Evolutionary conservation across 179 eudicot species (phyloP).

Genomic region (Drosera spatulata): DNA sequence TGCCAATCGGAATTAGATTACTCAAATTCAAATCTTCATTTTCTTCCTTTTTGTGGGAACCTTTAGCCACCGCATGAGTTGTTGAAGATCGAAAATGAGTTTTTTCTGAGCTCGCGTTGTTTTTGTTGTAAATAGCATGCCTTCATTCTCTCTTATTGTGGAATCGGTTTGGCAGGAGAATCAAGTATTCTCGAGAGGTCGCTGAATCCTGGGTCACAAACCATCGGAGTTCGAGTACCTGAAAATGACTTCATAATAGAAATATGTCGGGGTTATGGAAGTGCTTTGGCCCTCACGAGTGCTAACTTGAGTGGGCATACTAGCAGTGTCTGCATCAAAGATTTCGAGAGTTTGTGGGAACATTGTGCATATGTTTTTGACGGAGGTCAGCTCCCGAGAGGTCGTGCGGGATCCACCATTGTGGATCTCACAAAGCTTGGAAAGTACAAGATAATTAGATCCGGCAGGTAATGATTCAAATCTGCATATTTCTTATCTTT

Average conservation of each 20-base stretch:
- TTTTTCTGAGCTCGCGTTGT: background rate
- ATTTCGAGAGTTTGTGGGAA: slow-evolving; percentile 68
- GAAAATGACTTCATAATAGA: slow-evolving; percentile 63
- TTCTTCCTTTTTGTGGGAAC: too few relatives aligned
- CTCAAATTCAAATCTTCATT: too few relatives aligned
- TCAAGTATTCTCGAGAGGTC: slow-evolving; percentile 80
- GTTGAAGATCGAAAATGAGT: too few relatives aligned
- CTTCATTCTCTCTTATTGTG: background rate
- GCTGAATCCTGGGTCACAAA: slow-evolving; percentile 65
- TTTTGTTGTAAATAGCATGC: background rate
- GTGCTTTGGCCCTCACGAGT: slow-evolving; percentile 90
- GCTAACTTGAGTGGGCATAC: slow-evolving; percentile 91
- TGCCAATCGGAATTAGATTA: background rate
- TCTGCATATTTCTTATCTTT: background rate
- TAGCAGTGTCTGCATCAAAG: slow-evolving; percentile 67
- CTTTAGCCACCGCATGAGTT: too few relatives aligned
- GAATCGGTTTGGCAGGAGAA: slow-evolving; percentile 39
- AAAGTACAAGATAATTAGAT: slow-evolving; percentile 56
- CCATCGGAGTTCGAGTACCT: slow-evolving; percentile 83
- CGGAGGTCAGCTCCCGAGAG: slow-evolving; percentile 72
- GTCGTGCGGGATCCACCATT: slow-evolving; percentile 87
- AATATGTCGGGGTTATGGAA: slow-evolving; percentile 57
- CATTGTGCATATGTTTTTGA: slow-evolving; percentile 72
- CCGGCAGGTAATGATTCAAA: slow-evolving; percentile 57
- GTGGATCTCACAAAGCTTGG: slow-evolving; percentile 64